A percentile compares a stretch with the other conserved stretches of the same genome.
phyloP scores from a whole-genome alignment of 257 asterid genomes.

The Solanum piurae region DNA sequence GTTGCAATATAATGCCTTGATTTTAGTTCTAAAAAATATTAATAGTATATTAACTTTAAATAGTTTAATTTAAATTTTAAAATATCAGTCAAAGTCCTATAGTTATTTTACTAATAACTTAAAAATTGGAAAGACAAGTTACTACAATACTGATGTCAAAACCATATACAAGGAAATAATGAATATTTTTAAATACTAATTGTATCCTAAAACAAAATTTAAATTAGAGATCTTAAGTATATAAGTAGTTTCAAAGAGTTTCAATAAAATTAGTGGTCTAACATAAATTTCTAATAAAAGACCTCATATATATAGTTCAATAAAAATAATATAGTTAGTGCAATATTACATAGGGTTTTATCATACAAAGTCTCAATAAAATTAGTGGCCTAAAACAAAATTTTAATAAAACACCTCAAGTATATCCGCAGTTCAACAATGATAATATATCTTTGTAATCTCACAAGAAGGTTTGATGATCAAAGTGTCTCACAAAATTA shows the following conservation, averaged over 20 bases:
- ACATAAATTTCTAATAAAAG: too few relatives aligned
- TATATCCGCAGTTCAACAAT: not conserved
- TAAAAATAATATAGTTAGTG: too few relatives aligned
- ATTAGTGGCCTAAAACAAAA: not conserved
- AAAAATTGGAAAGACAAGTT: not conserved
- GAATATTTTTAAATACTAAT: too few relatives aligned
- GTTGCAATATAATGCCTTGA: not conserved
- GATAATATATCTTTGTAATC: too few relatives aligned
- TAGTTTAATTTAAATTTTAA: too few relatives aligned
- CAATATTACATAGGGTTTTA: not conserved
- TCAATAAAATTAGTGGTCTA: not conserved
- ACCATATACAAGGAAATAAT: not conserved
- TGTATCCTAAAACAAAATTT: not conserved
- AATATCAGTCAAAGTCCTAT: too few relatives aligned
- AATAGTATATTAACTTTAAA: too few relatives aligned
- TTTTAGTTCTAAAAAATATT: not conserved
- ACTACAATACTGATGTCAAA: not conserved
- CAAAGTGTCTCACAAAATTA: too few relatives aligned
- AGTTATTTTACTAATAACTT: too few relatives aligned
- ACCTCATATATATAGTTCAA: too few relatives aligned
- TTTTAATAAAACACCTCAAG: not conserved
- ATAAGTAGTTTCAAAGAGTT: too few relatives aligned
- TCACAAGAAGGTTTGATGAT: too few relatives aligned
- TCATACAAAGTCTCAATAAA: not conserved
- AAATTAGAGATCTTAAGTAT: not conserved